Percentiles rank a stretch among this genome's conserved stretches.
Conservation (phyloP, 495 filamentous ascomycete species). For the Clohesyomyces aquaticus region DNA sequence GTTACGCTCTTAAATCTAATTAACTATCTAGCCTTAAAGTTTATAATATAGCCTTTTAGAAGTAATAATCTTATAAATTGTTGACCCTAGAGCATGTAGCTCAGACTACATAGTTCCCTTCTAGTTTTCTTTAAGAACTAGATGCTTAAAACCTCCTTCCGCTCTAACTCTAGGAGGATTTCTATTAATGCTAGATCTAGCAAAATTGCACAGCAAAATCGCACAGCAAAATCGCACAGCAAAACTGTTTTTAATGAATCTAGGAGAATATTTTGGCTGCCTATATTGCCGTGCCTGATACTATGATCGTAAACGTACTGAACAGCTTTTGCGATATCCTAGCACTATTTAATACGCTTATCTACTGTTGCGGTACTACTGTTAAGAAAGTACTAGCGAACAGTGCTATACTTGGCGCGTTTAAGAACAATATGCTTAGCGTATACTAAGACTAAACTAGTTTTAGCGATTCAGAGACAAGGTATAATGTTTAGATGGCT, state of each 20-base stretch:
- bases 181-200: constrained; percentile 7
- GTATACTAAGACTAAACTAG: constrained; percentile 13
- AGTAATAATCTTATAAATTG: constrained; percentile 11
- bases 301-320: constrained; percentile 7
- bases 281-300: constrained; percentile 7
- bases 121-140: constrained; percentile 11
- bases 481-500: constrained; percentile 18
- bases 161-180: constrained; percentile 11
- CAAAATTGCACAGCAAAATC: no score
- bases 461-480: constrained; percentile 18
- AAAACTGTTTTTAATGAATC: constrained; percentile 8
- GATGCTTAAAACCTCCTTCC: constrained; percentile 11
- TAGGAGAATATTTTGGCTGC: constrained; percentile 7
- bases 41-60: constrained; percentile 7
- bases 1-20: constrained; percentile 9
- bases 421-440: constrained; percentile 18
- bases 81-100: constrained; percentile 7
- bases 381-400: constrained; percentile 15
- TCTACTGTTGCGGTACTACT: constrained; percentile 11
- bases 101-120: constrained; percentile 9
- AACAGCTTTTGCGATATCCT: constrained; percentile 12
- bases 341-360: constrained; percentile 7
- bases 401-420: constrained; percentile 14
- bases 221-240: constrained; percentile 13
- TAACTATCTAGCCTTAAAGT: constrained; percentile 4